These are phyloP conservation scores for Cryptococcus sp. DNA, from an alignment of 1,284 basidiomycete genomes.

Conservation along the genomic window DNA sequence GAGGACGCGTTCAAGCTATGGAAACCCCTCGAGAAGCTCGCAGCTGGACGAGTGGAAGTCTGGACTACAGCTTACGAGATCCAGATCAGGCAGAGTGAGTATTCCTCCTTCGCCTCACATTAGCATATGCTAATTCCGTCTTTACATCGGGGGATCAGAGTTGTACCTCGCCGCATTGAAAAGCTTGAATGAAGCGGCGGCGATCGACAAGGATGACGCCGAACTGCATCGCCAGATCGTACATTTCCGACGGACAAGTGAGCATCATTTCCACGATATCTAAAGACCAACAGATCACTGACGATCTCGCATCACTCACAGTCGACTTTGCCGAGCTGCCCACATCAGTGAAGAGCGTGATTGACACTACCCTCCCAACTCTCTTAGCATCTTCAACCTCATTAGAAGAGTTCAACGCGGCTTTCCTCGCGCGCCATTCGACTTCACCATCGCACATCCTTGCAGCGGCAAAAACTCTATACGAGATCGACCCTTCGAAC, in stretches of 20 bases:
- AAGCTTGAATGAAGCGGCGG: constrained; percentile 65
- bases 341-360: constrained; percentile 49
- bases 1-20: constrained; percentile 76
- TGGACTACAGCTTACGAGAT: constrained; percentile 82
- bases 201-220: constrained; percentile 63
- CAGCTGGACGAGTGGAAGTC: constrained; percentile 63
- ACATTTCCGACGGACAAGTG: constrained; percentile 64
- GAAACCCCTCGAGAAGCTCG: constrained; percentile 64
- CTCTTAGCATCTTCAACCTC: constrained; percentile 64
- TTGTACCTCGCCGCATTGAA: constrained; percentile 76
- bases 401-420: constrained; percentile 68
- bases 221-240: constrained; percentile 71
- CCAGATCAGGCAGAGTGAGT: constrained; percentile 71
- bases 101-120: not conserved
- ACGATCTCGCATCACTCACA: constrained; percentile 4
- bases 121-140: too few relatives aligned
- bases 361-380: constrained; percentile 53
- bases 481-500: constrained; percentile 55
- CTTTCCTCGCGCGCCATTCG: constrained; percentile 64
- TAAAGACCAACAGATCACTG: too few relatives aligned
- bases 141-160: constrained; percentile 55
- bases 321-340: constrained; percentile 38
- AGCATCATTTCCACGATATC: constrained; percentile 22
- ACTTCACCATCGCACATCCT: constrained; percentile 62
- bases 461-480: constrained; percentile 62